Evolutionary conservation across 1,139 yeast genomes (phyloP), one percentile per base, ranked within the genome.

Genomic region (Yarrowia galli): DNA sequence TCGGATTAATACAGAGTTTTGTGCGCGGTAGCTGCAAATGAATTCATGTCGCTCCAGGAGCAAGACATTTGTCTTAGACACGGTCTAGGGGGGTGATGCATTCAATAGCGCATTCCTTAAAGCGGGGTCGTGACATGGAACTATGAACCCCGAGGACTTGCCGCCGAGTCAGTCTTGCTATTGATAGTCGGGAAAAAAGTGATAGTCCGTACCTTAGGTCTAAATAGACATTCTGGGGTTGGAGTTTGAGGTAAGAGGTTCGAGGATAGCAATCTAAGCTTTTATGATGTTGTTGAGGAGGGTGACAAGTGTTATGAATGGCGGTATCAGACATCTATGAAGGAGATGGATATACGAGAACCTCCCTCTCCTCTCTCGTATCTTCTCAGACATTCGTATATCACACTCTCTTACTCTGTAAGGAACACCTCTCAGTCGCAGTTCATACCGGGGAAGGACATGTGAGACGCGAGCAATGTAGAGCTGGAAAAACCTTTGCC

Each of bases 241-340:
- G 45, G 45, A 38, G 32, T 28, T 28, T 28, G 32, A 28, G 7
- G 8, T 3, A 10, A 28, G 32, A 28, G 32, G 22, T 8, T n/a
- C 18, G 43, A 40, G 43, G 43, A 12, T 40, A 40, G 45, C 45
- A 40, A 40, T 40, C 45, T 40, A 40, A 22, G 45, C 45, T 40
- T 40, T 40, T 7, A 18, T 13, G n/a, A 8, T 15, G 36, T 1
- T 7, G 10, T 28, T 3, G 32, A 25, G 28, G 8, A 28, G 4
- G 8, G 32, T 28, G 32, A 28, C 4, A 28, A 7, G 10, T 3
- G 32, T 28, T 28, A 28, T 28, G 9, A 10, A 5, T 28, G 32
- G 8, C n/a, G 32, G 32, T 28, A 1, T 28, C 4, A 28, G 3
- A 4, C 7, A 25, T 3, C 3, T 25, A 25, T 25, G 28, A 25